phyloP scores from a whole-genome alignment of 306 rosid genomes.

The Dryas alaskensis region DNA sequence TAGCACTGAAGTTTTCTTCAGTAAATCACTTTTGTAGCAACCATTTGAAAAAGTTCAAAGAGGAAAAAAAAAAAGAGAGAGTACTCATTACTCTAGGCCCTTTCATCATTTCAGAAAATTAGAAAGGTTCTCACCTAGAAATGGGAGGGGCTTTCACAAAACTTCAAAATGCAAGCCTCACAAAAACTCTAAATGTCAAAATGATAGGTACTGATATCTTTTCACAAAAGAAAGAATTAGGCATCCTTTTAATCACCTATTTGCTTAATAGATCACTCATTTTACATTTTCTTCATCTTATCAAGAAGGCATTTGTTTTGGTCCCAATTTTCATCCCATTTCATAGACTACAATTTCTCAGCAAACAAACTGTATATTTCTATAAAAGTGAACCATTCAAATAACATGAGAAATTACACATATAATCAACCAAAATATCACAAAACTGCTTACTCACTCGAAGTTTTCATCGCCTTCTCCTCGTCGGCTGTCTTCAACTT shows the following conservation, averaged over 20 bases:
- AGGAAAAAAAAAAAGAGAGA: no score
- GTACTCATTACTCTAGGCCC: no score
- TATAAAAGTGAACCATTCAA: neutral
- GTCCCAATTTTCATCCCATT: neutral
- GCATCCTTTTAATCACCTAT: neutral
- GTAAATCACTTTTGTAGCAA: neutral
- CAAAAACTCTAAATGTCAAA: neutral
- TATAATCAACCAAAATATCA: neutral
- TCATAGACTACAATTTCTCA: neutral
- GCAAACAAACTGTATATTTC: neutral
- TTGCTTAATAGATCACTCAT: neutral
- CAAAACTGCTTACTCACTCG: constrained; percentile 25
- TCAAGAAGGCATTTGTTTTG: neutral
- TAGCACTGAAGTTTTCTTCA: neutral
- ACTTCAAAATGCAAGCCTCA: neutral
- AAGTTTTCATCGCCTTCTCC: constrained; percentile 8
- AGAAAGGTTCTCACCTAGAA: no score
- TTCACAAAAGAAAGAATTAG: neutral
- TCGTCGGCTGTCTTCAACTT: neutral
- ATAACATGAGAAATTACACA: neutral
- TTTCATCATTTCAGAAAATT: no score
- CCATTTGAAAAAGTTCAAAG: no score
- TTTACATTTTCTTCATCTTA: neutral
- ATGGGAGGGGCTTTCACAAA: neutral
- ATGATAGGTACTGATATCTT: neutral